A percentile compares a stretch with the other conserved stretches of the same genome.
Evolutionary conservation across 2,329 filamentous ascomycete genomes (phyloP).

Genomic region (Didymella keratinophila): DNA sequence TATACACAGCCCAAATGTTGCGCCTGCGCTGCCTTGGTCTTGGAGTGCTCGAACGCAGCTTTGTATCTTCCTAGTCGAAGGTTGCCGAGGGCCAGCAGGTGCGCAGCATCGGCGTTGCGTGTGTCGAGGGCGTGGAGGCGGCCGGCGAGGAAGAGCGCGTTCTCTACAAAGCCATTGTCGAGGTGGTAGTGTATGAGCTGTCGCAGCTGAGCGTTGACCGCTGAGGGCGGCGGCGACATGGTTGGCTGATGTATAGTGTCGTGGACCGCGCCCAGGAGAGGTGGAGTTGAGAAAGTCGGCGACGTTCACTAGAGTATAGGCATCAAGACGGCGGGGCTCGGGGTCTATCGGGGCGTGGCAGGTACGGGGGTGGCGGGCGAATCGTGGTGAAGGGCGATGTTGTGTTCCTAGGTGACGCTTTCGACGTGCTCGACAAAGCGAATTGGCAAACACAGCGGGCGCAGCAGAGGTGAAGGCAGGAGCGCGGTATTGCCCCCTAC

Average conservation of each 20-base stretch:
- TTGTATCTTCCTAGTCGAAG: conserved; percentile 82
- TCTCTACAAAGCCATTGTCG: conserved; percentile 88
- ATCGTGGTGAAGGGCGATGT: conserved; percentile 35
- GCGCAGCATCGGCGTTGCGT: conserved; percentile 78
- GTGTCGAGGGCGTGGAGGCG: conserved; percentile 85
- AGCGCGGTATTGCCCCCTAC: conserved; percentile 18
- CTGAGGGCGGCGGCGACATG: conserved; percentile 66
- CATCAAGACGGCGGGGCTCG: conserved; percentile 38
- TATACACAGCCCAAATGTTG: conserved; percentile 87
- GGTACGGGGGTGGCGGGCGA: conserved; percentile 19
- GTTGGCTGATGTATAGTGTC: conserved; percentile 22
- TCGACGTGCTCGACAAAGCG: conserved; percentile 48
- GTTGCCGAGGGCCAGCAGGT: conserved; percentile 85
- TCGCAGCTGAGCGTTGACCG: conserved; percentile 67
- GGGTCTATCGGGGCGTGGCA: conserved; percentile 3
- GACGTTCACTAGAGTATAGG: conserved; percentile 24
- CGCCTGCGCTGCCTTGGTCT: conserved; percentile 73
- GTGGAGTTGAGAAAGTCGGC: conserved; percentile 17
- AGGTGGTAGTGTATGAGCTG: conserved; percentile 76
- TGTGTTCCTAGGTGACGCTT: conserved; percentile 48
- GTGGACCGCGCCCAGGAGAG: conserved; percentile 15
- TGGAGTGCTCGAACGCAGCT: conserved; percentile 84
- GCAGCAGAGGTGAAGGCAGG: conserved; percentile 25
- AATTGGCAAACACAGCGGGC: conserved; percentile 46
- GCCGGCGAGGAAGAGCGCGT: conserved; percentile 92